Conservation (phyloP, 768 basidiomycete genomes). For the Boletus speciosus region DNA sequence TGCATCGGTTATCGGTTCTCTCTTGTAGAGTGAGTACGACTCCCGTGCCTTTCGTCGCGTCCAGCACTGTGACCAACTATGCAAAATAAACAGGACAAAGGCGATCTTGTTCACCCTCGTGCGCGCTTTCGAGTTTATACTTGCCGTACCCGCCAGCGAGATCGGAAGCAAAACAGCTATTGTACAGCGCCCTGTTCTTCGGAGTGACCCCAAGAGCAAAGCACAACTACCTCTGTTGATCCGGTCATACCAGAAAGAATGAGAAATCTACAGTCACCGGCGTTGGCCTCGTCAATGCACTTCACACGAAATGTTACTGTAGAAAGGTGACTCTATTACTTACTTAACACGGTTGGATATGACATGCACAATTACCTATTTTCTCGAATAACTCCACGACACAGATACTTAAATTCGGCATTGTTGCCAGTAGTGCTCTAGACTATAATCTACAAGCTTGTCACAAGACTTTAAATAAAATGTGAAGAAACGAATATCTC, state of each 20-base stretch:
- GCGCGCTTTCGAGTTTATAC: background rate
- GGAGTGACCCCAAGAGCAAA: background rate
- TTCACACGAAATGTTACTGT: no score
- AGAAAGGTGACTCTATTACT: no score
- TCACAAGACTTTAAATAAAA: no score
- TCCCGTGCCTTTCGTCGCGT: background rate
- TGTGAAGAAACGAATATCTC: no score
- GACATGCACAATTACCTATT: no score
- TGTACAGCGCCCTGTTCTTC: background rate
- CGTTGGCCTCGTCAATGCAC: no score
- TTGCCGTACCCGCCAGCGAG: background rate
- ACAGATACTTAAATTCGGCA: no score
- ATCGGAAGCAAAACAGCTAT: background rate
- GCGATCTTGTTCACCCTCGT: background rate
- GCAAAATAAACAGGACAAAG: background rate
- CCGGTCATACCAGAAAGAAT: background rate
- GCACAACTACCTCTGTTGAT: background rate
- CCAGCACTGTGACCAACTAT: background rate
- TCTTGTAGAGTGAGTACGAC: background rate
- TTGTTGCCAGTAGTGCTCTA: no score
- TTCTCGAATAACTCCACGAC: no score
- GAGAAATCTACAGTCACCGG: no score
- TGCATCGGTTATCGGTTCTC: background rate
- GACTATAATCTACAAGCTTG: no score
- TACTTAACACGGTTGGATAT: no score